phyloP scores from a whole-genome alignment of 2,329 filamentous ascomycete species.

The Ophiostoma piceae region DNA sequence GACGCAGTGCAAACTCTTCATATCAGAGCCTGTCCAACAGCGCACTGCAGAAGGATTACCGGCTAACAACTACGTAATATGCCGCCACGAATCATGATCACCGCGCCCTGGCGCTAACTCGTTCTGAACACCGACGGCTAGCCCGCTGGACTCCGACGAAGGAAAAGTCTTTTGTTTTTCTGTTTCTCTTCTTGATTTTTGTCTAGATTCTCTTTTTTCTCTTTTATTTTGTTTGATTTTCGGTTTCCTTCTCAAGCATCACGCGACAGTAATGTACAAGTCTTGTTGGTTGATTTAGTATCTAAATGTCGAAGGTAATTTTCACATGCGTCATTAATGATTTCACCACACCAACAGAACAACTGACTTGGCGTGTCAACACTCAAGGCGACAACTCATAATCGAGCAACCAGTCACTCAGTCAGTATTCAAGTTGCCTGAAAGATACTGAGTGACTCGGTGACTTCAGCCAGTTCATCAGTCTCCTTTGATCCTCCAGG shows the following conservation, averaged over 20 bases:
- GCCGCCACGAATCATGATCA: neutral
- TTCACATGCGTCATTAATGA: neutral
- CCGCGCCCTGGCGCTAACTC: neutral
- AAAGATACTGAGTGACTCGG: neutral
- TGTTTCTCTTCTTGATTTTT: neutral
- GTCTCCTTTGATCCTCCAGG: neutral
- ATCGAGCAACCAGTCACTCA: neutral
- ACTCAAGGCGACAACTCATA: neutral
- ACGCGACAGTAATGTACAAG: neutral
- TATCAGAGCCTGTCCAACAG: neutral
- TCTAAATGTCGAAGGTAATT: neutral
- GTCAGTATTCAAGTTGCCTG: no score
- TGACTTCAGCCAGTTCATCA: neutral
- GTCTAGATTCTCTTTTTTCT: neutral
- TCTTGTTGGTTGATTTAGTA: neutral
- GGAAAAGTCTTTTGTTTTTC: neutral
- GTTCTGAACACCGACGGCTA: neutral
- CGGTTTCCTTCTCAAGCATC: neutral
- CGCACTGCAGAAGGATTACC: neutral
- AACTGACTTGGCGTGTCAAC: neutral
- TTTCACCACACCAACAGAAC: neutral
- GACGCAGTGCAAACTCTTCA: neutral
- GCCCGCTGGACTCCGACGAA: neutral
- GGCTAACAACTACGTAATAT: neutral
- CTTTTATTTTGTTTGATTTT: neutral